phyloP scores from a whole-genome alignment of 768 basidiomycete species.

The Amanita rimosa region DNA sequence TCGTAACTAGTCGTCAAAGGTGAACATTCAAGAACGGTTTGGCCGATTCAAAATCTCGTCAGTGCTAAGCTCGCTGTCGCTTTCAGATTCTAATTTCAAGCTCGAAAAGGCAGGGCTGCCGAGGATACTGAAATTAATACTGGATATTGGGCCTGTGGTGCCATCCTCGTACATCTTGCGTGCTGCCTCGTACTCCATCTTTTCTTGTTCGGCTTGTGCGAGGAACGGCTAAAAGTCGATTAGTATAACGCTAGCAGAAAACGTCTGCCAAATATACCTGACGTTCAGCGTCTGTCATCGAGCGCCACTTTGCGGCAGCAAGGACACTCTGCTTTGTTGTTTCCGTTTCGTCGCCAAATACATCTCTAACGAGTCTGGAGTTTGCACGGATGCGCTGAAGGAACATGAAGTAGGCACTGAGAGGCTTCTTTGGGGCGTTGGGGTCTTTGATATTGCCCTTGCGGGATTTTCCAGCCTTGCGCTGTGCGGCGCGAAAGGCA shows the following conservation, averaged over 20 bases:
- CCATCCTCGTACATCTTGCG: slow-evolving; percentile 83
- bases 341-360: slow-evolving; percentile 86
- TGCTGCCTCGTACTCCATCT: slow-evolving; percentile 85
- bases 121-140: slow-evolving; percentile 77
- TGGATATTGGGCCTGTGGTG: slow-evolving; percentile 51
- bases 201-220: slow-evolving; percentile 90
- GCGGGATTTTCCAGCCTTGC: slow-evolving; percentile 85
- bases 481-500: slow-evolving; percentile 79
- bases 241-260: slow-evolving; percentile 9
- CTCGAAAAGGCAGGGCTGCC: slow-evolving; percentile 54
- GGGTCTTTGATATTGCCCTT: slow-evolving; percentile 96
- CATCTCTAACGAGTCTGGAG: slow-evolving; percentile 57
- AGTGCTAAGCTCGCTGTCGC: slow-evolving; percentile 54
- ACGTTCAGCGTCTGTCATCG: slow-evolving; percentile 87
- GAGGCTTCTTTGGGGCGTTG: slow-evolving; percentile 92
- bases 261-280: slow-evolving; percentile 33
- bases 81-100: slow-evolving; percentile 55
- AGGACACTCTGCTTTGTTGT: slow-evolving; percentile 92
- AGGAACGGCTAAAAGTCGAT: slow-evolving; percentile 63
- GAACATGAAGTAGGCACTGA: slow-evolving; percentile 94
- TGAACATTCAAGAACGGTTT: slow-evolving; percentile 19
- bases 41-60: slow-evolving; percentile 34
- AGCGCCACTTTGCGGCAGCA: slow-evolving; percentile 88
- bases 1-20: slow-evolving; percentile 10
- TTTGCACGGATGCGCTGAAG: slow-evolving; percentile 82